Base-by-base conservation (phyloP, 2,329 filamentous ascomycete species). In the Penicillium sp. region DNA sequence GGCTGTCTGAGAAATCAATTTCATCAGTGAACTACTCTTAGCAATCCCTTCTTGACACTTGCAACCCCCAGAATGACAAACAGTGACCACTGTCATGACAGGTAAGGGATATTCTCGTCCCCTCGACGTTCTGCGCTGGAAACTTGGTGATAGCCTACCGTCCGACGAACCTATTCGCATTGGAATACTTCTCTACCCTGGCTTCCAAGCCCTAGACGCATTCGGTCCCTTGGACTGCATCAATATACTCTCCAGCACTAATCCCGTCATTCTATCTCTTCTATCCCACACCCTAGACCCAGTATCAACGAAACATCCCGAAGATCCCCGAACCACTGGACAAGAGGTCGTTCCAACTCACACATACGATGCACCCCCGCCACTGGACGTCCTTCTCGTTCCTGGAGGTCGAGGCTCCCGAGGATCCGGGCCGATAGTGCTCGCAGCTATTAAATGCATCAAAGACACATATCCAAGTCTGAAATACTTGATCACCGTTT, bases 381-480 rank as follows among this genome's bases (percentile, higher is more conserved):
- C 74, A 4, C 69, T 87, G 4, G 83, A 88, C 42, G 81, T 88
- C 4, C 74, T 89, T 18, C 67, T 90, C n/a, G 69, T 89, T 7
- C 86, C 86, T 0, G 86, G 87, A 2, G 85, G 86, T 0, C 48
- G 72, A 0, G 85, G 85, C 0, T 74, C 66, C 24, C 51, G 74
- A 23, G 61, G 60, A 31, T 54, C 53, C 8, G 58, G 64, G 12
- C 64, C 68, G 21, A 61, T 68, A 1, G 57, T 64, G 10, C 66
- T 72, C 12, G 56, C 52, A 0, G 69, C 77, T 0, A 67, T 81
- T 2, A 69, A 76, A 2, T 85, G 78, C 55, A 66, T 84, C 39
- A 61, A 65, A 26, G 65, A 67, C 1, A 63, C 67, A n/a, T 81
- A 76, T 60, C 76, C 79, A 0, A 68, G 67, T 4, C 64, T 86